Percentiles rank a stretch among this genome's conserved stretches.
Evolutionary conservation across 257 asterid species (phyloP).

Genomic region (Solanum chilense): DNA sequence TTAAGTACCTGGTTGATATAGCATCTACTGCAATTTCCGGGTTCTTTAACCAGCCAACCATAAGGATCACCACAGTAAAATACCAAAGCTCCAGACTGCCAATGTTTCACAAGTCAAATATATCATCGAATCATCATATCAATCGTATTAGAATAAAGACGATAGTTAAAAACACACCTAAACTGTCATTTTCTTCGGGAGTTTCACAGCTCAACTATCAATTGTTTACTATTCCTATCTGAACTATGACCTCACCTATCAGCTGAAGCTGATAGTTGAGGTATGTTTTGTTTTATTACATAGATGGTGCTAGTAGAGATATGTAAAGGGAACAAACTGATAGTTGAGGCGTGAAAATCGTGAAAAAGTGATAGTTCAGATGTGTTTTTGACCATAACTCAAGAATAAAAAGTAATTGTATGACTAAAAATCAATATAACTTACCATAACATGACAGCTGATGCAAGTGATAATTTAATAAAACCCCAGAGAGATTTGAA

Average conservation of each 20-base stretch:
- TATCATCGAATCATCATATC: not conserved
- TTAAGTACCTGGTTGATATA: conserved; percentile 53
- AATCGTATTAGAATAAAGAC: not conserved
- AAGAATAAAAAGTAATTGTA: not conserved
- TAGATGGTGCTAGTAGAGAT: too few relatives aligned
- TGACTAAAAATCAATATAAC: not conserved
- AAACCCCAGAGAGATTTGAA: conserved; percentile 49
- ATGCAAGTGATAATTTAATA: conserved; percentile 67
- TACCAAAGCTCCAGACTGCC: conserved; percentile 87
- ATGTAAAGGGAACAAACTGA: too few relatives aligned
- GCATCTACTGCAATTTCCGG: conserved; percentile 77
- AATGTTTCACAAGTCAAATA: not conserved
- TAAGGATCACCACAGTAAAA: conserved; percentile 50
- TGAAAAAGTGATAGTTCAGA: too few relatives aligned
- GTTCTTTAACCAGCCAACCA: conserved; percentile 74
- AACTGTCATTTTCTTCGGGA: not conserved
- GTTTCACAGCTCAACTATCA: not conserved
- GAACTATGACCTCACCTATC: not conserved
- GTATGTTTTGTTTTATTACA: too few relatives aligned
- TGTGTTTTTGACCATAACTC: not conserved
- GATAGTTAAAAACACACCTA: not conserved
- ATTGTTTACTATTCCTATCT: not conserved
- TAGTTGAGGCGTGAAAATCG: not conserved
- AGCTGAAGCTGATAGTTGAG: too few relatives aligned
- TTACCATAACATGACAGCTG: conserved; percentile 86